Evolutionary conservation across 306 rosid species (phyloP).

Genomic region (Alnus glutinosa): DNA sequence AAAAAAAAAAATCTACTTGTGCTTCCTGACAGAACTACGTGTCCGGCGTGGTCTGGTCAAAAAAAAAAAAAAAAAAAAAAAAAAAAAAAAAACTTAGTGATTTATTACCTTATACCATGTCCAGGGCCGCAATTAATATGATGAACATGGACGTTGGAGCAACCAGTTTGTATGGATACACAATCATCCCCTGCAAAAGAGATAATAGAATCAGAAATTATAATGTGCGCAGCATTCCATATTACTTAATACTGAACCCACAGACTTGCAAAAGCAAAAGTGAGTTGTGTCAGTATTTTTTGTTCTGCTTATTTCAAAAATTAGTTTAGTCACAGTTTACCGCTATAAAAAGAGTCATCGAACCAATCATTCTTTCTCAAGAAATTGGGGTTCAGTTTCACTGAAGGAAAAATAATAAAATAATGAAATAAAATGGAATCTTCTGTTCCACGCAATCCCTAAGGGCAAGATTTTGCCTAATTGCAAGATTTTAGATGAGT

Average conservation of each 20-base stretch:
- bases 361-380: constrained; percentile 35
- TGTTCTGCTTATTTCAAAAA: constrained; percentile 49
- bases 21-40: too few relatives aligned
- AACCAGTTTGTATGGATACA: constrained; percentile 94
- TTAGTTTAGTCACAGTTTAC: constrained; percentile 56
- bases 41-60: too few relatives aligned
- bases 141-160: constrained; percentile 86
- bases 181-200: constrained; percentile 87
- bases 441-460: too few relatives aligned
- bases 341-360: constrained; percentile 29
- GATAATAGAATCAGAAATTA: neutral
- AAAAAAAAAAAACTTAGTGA: too few relatives aligned
- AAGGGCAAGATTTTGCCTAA: too few relatives aligned
- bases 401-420: neutral
- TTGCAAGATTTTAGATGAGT: too few relatives aligned
- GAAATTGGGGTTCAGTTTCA: neutral
- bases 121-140: constrained; percentile 94
- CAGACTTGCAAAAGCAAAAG: constrained; percentile 34
- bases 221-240: constrained; percentile 5
- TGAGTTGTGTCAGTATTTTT: constrained; percentile 19
- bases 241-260: constrained; percentile 19
- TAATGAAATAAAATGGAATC: neutral
- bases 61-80: too few relatives aligned
- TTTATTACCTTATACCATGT: constrained; percentile 91
- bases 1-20: too few relatives aligned